Evolutionary conservation across 2,329 filamentous ascomycete species (phyloP).

Genomic region (Graphilbum fragrans): DNA sequence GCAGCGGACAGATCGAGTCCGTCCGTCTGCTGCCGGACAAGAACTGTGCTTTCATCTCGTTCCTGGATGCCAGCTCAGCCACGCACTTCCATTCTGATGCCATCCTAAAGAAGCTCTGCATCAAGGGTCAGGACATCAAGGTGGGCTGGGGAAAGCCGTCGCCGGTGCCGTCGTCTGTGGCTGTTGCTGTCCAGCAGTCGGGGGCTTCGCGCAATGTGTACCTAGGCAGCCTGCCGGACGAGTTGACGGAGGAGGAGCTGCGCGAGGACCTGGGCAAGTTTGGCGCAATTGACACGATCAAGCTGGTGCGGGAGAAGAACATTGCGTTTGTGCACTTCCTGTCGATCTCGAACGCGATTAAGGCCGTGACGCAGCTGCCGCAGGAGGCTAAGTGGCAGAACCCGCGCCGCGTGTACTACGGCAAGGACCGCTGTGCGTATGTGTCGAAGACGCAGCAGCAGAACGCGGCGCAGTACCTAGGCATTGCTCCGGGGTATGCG

Average conservation of each 20-base stretch:
- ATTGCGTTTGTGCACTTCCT: slow-evolving; percentile 98
- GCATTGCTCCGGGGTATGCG: slow-evolving; percentile 91
- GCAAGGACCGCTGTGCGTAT: slow-evolving; percentile 96
- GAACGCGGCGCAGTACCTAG: slow-evolving; percentile 94
- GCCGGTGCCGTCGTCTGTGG: slow-evolving; percentile 92
- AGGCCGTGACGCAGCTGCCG: slow-evolving; percentile 89
- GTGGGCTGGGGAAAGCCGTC: slow-evolving; percentile 99
- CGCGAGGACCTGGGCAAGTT: slow-evolving; percentile 94
- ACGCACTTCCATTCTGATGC: slow-evolving; percentile 99
- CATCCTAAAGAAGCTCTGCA: slow-evolving; percentile 97
- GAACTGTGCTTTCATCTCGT: slow-evolving; percentile 99
- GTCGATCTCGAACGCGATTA: slow-evolving; percentile 96
- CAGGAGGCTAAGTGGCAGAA: slow-evolving; percentile 96
- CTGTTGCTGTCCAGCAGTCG: slow-evolving; percentile 94
- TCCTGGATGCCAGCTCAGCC: slow-evolving; percentile 92
- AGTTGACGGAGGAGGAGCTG: slow-evolving; percentile 81
- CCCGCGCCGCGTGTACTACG: slow-evolving; percentile 92
- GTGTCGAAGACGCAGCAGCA: slow-evolving; percentile 99
- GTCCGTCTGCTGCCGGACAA: slow-evolving; percentile 93
- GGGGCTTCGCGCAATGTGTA: slow-evolving; percentile 96
- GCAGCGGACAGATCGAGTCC: slow-evolving; percentile 98
- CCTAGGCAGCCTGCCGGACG: slow-evolving; percentile 83
- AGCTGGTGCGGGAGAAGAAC: slow-evolving; percentile 94
- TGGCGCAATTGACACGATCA: slow-evolving; percentile 91
- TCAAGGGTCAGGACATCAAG: slow-evolving; percentile 98